Conservation (phyloP, 2,329 filamentous ascomycete genomes). For the Berkeleyomyces rouxiae region DNA sequence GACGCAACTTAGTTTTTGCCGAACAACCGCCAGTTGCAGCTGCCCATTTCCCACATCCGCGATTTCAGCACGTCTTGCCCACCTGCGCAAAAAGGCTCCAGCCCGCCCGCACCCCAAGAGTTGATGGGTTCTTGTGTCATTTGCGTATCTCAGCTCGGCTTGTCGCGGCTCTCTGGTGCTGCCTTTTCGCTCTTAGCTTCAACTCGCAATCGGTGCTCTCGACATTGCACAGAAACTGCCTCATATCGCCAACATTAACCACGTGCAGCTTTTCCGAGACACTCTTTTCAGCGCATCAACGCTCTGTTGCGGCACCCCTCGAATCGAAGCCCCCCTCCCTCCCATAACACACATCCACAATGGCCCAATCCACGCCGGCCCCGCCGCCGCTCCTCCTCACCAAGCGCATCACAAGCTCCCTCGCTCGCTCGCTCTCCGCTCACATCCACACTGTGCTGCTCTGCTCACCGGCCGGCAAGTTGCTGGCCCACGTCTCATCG, state of each 20-base stretch:
- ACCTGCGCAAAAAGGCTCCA: background rate
- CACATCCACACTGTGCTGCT: constrained; percentile 43
- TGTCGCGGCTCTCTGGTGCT: background rate
- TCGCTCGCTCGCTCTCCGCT: constrained; percentile 39
- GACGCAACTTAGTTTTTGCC: too few species aligned
- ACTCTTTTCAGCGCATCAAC: background rate
- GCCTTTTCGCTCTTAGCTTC: background rate
- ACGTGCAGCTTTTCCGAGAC: background rate
- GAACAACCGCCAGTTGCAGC: too few species aligned
- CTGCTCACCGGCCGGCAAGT: constrained; percentile 42
- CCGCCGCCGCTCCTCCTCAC: constrained; percentile 46
- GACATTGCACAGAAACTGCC: background rate
- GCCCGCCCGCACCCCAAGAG: background rate
- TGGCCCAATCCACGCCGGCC: constrained; percentile 23
- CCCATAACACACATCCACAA: constrained; percentile 14
- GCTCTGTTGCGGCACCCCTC: background rate
- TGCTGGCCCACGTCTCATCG: constrained; percentile 43
- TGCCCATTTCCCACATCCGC: too few species aligned
- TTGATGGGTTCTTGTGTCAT: background rate
- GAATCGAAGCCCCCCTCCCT: background rate
- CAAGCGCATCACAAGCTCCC: constrained; percentile 46
- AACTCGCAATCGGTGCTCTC: background rate
- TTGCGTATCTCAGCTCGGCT: background rate
- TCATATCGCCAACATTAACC: background rate
- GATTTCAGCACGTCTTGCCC: background rate